Conservation (phyloP, 2,329 filamentous ascomycete genomes). For the Colletotrichum sp. region DNA sequence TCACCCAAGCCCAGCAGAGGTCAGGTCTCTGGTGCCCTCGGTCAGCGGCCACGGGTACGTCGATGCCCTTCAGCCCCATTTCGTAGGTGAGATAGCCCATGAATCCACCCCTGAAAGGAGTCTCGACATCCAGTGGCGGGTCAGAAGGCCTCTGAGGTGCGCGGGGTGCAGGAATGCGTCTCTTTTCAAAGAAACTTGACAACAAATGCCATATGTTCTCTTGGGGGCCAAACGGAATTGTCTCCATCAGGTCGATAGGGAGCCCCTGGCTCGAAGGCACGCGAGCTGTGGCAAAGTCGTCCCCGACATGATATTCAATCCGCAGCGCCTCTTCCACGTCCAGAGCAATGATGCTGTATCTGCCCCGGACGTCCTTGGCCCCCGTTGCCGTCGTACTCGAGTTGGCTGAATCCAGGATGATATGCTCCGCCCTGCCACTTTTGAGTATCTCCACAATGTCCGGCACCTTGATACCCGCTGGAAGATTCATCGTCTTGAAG, state of each 20-base stretch:
- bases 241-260: constrained; percentile 27
- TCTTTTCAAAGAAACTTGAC: constrained; percentile 45
- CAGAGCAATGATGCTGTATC: constrained; percentile 77
- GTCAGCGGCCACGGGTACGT: constrained; percentile 41
- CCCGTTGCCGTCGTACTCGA: constrained; percentile 46
- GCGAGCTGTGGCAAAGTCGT: constrained; percentile 41
- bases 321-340: constrained; percentile 61
- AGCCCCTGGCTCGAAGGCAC: constrained; percentile 16
- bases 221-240: constrained; percentile 28
- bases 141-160: neutral
- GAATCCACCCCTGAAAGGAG: constrained; percentile 81
- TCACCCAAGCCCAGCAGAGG: constrained; percentile 77
- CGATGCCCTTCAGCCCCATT: constrained; percentile 70
- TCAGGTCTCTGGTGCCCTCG: constrained; percentile 62
- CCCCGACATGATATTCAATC: constrained; percentile 62
- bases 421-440: constrained; percentile 45
- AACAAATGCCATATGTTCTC: constrained; percentile 56
- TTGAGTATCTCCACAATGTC: constrained; percentile 60
- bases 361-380: constrained; percentile 56
- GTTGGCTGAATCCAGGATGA: constrained; percentile 67
- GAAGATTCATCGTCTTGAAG: constrained; percentile 48
- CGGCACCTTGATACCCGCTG: constrained; percentile 51
- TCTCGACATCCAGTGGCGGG: constrained; percentile 13
- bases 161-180: constrained; percentile 25
- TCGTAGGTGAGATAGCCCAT: constrained; percentile 89